A percentile compares a stretch with the other conserved stretches of the same genome.
These are phyloP conservation scores for Santalum album DNA, from an alignment of 164 flowering plant genomes.

Conservation along the genomic window DNA sequence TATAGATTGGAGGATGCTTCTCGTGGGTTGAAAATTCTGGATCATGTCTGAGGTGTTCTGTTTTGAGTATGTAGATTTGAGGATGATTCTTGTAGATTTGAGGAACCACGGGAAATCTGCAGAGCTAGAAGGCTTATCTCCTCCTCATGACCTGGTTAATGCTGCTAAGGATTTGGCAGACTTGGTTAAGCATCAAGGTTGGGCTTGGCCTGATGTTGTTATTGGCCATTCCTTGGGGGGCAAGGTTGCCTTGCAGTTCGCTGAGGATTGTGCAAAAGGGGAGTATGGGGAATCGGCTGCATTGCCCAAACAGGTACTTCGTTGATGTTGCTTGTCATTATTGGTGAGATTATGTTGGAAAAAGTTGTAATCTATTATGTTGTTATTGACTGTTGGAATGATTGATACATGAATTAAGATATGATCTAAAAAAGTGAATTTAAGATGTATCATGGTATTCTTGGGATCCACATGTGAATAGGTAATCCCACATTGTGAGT, in stretches of 20 bases:
- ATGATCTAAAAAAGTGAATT: too few relatives aligned
- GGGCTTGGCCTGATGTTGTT: slow-evolving; percentile 95
- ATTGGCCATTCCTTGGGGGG: slow-evolving; percentile 98
- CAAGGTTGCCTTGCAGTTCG: slow-evolving; percentile 73
- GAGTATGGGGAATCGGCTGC: slow-evolving; percentile 54
- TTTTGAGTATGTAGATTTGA: slow-evolving; percentile 41
- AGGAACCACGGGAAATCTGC: slow-evolving; percentile 91
- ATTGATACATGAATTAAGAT: too few relatives aligned
- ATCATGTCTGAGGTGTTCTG: neutral
- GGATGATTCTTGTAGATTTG: slow-evolving; percentile 84
- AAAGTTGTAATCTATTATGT: neutral
- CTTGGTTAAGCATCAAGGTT: slow-evolving; percentile 52
- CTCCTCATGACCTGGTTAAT: slow-evolving; percentile 75
- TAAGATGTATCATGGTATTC: too few relatives aligned
- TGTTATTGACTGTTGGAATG: too few relatives aligned
- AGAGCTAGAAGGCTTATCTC: slow-evolving; percentile 41
- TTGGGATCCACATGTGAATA: too few relatives aligned
- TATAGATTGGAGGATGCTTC: too few relatives aligned
- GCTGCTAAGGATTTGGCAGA: slow-evolving; percentile 80
- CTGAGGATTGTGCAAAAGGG: slow-evolving; percentile 59
- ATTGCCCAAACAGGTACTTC: slow-evolving; percentile 73
- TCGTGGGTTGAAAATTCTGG: too few relatives aligned
- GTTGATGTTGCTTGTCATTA: neutral
- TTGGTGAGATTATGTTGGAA: neutral
- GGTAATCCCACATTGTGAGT: too few relatives aligned